Evolutionary conservation across 768 basidiomycete genomes (phyloP).

Genomic region (Pisolithus orientalis): DNA sequence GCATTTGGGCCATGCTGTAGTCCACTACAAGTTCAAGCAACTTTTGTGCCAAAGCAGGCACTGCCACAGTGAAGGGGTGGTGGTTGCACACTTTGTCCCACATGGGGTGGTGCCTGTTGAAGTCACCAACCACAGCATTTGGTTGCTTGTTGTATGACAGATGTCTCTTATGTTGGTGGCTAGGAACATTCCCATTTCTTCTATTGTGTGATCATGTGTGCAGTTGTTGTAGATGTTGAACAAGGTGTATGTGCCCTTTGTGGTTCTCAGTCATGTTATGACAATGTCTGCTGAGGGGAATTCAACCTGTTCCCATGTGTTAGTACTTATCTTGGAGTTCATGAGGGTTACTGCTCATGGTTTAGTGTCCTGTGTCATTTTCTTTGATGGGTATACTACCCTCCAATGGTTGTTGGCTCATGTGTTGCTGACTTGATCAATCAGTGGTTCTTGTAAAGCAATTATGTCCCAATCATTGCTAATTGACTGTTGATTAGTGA

Average conservation of each 20-base stretch:
- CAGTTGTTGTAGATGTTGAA: no score
- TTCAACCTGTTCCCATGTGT: slow-evolving; percentile 18
- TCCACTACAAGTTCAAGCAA: slow-evolving; percentile 23
- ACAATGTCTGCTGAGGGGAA: slow-evolving; percentile 16
- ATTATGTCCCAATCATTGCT: no score
- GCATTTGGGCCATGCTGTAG: no score
- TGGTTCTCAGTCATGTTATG: slow-evolving; percentile 8
- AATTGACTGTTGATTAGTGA: no score
- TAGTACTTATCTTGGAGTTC: slow-evolving; percentile 10
- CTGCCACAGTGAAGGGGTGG: not conserved
- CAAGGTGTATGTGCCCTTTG: no score
- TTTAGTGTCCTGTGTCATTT: not conserved
- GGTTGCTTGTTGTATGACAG: not conserved
- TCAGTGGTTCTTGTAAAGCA: no score
- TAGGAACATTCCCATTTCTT: not conserved
- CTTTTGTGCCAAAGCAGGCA: slow-evolving; percentile 11
- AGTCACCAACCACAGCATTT: slow-evolving; percentile 5
- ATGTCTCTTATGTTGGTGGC: not conserved
- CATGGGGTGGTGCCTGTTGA: no score
- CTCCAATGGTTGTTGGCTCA: not conserved
- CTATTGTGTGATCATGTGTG: not conserved
- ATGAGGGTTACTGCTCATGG: slow-evolving; percentile 15
- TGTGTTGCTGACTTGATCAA: no score
- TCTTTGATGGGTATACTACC: not conserved
- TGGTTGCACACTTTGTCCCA: no score